phyloP scores from a whole-genome alignment of 148 eudicot genomes.

The Chenopodium album region DNA sequence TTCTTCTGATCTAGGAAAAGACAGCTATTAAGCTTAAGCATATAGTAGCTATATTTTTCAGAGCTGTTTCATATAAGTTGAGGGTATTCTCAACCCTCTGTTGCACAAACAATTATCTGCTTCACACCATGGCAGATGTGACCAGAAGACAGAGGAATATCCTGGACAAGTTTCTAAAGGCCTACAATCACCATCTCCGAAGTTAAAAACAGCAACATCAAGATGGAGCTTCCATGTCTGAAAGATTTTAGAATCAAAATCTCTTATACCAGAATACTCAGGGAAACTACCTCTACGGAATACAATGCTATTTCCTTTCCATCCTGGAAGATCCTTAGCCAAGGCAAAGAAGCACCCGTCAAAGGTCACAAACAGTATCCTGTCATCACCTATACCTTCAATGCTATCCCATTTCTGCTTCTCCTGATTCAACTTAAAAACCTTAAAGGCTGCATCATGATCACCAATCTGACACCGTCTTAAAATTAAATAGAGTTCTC shows the following conservation, averaged over 20 bases:
- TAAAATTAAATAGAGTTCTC: constrained; percentile 1
- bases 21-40: neutral
- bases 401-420: neutral
- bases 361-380: constrained; percentile 15
- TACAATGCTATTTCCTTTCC: constrained; percentile 16
- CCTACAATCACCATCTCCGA: constrained; percentile 4
- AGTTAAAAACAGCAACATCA: constrained; percentile 15
- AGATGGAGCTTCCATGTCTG: neutral
- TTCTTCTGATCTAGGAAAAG: neutral
- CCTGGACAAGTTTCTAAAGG: neutral
- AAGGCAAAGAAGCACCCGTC: constrained; percentile 14
- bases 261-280: neutral
- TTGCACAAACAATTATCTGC: neutral
- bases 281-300: constrained; percentile 7
- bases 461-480: constrained; percentile 1
- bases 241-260: neutral
- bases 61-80: neutral
- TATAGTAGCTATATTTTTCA: neutral
- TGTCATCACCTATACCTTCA: constrained; percentile 2
- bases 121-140: neutral
- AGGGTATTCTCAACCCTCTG: neutral
- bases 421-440: constrained; percentile 1
- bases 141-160: neutral
- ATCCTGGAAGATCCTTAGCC: constrained; percentile 8
- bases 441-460: neutral